Percentiles rank a stretch among this genome's conserved stretches.
Conservation (phyloP, 768 basidiomycete genomes). For the Astraeus odoratus region DNA sequence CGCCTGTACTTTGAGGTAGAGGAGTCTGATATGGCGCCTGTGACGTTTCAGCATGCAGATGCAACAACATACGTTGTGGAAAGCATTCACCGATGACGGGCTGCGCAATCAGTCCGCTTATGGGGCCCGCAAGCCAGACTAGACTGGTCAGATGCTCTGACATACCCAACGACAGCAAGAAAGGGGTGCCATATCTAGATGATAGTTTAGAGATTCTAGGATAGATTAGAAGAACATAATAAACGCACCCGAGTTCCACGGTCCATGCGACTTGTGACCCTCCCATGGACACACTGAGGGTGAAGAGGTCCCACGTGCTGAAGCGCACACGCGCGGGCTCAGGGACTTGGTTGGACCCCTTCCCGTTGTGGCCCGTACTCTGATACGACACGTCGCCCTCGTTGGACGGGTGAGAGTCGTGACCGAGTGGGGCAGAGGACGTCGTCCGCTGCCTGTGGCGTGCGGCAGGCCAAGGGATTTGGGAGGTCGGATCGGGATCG, state of each 20-base stretch:
- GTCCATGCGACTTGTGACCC: conserved; percentile 96
- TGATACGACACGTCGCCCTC: conserved; percentile 22
- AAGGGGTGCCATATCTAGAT: conserved; percentile 89
- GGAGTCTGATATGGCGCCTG: conserved; percentile 93
- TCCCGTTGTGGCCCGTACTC: conserved; percentile 27
- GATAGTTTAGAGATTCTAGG: conserved; percentile 2
- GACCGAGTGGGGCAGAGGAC: conserved; percentile 18
- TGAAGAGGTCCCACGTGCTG: conserved; percentile 66
- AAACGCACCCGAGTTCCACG: conserved; percentile 79
- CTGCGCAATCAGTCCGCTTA: conserved; percentile 91
- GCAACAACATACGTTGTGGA: not conserved
- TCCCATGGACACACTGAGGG: conserved; percentile 85
- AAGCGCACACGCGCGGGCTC: conserved; percentile 24
- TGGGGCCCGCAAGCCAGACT: conserved; percentile 94
- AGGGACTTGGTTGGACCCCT: conserved; percentile 9
- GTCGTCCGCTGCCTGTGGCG: conserved; percentile 26
- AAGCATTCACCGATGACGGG: conserved; percentile 80
- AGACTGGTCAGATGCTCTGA: conserved; percentile 88
- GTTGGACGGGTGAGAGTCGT: conserved; percentile 11
- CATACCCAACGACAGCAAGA: conserved; percentile 72
- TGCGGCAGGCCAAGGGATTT: conserved; percentile 67
- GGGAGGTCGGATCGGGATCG: conserved; percentile 74
- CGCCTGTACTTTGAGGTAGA: conserved; percentile 87
- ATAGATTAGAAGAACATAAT: not conserved
- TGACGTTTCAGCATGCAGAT: conserved; percentile 4